A percentile compares a stretch with the other conserved stretches of the same genome.
Conservation (phyloP, 768 basidiomycete genomes). For the Rhizopogon salebrosus region DNA sequence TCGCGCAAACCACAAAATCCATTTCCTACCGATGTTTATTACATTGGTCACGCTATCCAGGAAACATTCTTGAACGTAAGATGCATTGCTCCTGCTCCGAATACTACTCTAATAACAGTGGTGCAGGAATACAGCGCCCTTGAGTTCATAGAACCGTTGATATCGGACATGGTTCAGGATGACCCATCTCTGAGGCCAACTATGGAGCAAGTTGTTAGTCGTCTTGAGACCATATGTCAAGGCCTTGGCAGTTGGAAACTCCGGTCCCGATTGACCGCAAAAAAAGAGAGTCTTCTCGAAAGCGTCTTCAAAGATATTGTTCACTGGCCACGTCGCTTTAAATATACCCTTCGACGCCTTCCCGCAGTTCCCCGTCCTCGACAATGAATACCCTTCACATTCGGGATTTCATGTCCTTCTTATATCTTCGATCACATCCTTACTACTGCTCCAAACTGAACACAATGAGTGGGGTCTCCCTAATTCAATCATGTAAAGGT, state of each 20-base stretch:
- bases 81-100: not conserved
- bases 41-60: conserved; percentile 27
- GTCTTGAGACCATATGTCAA: conserved; percentile 22
- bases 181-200: conserved; percentile 31
- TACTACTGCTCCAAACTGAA: too few species aligned
- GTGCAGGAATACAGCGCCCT: not conserved
- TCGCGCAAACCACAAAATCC: conserved; percentile 18
- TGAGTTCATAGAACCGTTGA: conserved; percentile 15
- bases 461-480: too few species aligned
- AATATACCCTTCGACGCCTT: not conserved
- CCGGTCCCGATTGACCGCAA: conserved; percentile 12
- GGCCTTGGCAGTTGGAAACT: conserved; percentile 15
- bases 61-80: conserved; percentile 21
- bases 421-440: too few species aligned
- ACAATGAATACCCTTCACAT: not conserved
- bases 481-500: too few species aligned
- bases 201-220: conserved; percentile 31
- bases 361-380: not conserved
- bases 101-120: not conserved
- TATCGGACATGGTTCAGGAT: conserved; percentile 29
- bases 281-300: not conserved
- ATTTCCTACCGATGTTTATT: conserved; percentile 31
- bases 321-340: conserved; percentile 11
- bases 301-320: conserved; percentile 1
- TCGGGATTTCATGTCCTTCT: too few species aligned